phyloP scores from a whole-genome alignment of 2,329 filamentous ascomycete species.

The Chaetomium sp. region DNA sequence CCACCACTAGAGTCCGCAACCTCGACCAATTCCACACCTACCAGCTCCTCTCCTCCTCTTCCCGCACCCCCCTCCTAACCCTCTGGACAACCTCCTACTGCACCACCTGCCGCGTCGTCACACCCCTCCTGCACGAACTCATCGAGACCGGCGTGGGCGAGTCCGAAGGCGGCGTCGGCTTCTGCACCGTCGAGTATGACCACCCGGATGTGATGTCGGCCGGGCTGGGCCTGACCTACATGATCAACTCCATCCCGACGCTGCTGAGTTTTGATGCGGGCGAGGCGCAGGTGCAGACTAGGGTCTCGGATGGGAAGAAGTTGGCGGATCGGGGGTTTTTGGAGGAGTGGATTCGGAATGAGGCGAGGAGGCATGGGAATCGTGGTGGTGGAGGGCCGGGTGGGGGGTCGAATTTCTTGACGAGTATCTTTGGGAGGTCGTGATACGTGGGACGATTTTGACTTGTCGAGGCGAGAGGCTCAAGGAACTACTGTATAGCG shows the following conservation, averaged over 20 bases:
- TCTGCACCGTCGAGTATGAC: constrained; percentile 50
- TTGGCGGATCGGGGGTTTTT: constrained; percentile 45
- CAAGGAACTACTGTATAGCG: background rate
- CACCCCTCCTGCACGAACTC: constrained; percentile 43
- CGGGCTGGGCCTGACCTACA: constrained; percentile 46
- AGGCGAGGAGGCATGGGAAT: constrained; percentile 32
- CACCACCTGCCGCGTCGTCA: constrained; percentile 44
- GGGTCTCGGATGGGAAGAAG: constrained; percentile 42
- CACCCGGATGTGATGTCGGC: constrained; percentile 48
- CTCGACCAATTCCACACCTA: constrained; percentile 49
- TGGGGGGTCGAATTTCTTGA: constrained; percentile 28
- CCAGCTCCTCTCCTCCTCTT: constrained; percentile 48
- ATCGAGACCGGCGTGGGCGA: constrained; percentile 48
- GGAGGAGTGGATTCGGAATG: constrained; percentile 39
- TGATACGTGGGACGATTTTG: background rate
- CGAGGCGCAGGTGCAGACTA: constrained; percentile 44
- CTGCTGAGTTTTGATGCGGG: constrained; percentile 51
- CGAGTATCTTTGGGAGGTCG: constrained; percentile 35
- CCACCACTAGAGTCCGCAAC: constrained; percentile 43
- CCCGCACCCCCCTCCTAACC: constrained; percentile 50
- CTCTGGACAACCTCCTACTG: constrained; percentile 57
- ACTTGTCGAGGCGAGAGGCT: background rate
- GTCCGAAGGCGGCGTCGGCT: constrained; percentile 49
- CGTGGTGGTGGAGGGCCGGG: constrained; percentile 32
- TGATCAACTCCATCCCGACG: constrained; percentile 53